Percentiles rank a stretch among this genome's conserved stretches.
Evolutionary conservation across 768 basidiomycete species (phyloP).

Genomic region (Tephrocybe sp.): DNA sequence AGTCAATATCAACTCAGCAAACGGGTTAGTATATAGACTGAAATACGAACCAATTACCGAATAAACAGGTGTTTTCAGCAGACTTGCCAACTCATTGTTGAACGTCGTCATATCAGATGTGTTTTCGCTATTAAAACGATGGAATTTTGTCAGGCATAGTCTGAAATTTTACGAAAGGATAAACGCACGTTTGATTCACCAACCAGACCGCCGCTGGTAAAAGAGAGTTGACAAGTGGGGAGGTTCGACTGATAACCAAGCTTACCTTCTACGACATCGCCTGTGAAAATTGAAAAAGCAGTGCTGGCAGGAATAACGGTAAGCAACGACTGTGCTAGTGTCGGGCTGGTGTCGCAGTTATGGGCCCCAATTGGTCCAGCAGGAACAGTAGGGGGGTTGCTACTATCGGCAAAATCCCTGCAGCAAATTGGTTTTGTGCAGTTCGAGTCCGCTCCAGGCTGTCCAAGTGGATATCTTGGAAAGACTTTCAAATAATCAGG

Average conservation of each 20-base stretch:
- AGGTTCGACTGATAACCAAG: neutral
- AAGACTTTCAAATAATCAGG: neutral
- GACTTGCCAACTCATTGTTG: slow-evolving; percentile 40
- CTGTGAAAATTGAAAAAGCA: slow-evolving; percentile 59
- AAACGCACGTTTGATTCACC: slow-evolving; percentile 37
- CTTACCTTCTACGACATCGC: slow-evolving; percentile 60
- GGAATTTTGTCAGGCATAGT: neutral
- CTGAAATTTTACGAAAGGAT: neutral
- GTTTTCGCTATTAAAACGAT: slow-evolving; percentile 30
- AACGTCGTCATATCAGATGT: slow-evolving; percentile 43
- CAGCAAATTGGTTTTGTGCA: slow-evolving; percentile 68
- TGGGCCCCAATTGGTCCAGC: slow-evolving; percentile 48
- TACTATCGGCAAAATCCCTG: slow-evolving; percentile 42
- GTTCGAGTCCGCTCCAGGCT: slow-evolving; percentile 51
- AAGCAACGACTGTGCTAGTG: slow-evolving; percentile 50
- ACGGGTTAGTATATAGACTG: neutral
- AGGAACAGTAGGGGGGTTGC: slow-evolving; percentile 32
- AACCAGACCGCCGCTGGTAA: slow-evolving; percentile 49
- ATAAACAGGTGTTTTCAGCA: slow-evolving; percentile 41
- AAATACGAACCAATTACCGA: slow-evolving; percentile 43
- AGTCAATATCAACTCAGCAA: neutral
- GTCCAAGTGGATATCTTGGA: neutral
- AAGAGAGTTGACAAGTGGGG: neutral
- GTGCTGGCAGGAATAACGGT: slow-evolving; percentile 36
- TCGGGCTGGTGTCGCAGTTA: slow-evolving; percentile 51